Conservation (phyloP, 2,329 filamentous ascomycete genomes). For the Seiridium unicorne region DNA sequence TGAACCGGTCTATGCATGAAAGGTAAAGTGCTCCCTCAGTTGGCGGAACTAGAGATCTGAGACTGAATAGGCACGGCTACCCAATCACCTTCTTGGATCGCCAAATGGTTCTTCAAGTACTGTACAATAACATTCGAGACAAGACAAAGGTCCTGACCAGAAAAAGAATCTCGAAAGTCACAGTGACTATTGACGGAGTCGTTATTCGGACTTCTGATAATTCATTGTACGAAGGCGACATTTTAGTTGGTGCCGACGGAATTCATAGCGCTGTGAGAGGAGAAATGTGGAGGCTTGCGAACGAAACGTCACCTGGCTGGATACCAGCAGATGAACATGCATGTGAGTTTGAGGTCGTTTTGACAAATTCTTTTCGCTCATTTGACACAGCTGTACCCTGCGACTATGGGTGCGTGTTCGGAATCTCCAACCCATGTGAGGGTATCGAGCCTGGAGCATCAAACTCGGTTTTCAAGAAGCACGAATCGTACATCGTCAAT, state of each 20-base stretch:
- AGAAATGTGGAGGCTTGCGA: conserved; percentile 6
- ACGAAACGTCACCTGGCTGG: not conserved
- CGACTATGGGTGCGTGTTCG: not conserved
- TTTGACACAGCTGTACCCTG: not conserved
- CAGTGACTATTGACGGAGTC: conserved; percentile 9
- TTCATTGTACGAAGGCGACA: conserved; percentile 6
- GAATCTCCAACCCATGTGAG: not conserved
- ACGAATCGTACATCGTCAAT: not conserved
- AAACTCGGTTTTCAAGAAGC: not conserved
- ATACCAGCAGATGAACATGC: not conserved
- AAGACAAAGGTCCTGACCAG: conserved; percentile 25
- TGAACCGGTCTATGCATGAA: conserved; percentile 1
- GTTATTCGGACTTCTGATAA: conserved; percentile 7
- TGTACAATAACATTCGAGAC: conserved; percentile 16
- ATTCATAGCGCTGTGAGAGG: conserved; percentile 11
- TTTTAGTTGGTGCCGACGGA: conserved; percentile 17
- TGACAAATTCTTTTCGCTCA: not conserved
- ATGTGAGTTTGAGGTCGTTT: not conserved
- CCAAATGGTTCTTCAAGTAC: conserved; percentile 15
- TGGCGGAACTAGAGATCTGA: not conserved
- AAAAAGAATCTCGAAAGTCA: conserved; percentile 13
- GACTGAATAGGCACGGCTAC: conserved; percentile 10
- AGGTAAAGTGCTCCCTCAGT: conserved; percentile 9
- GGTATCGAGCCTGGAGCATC: not conserved
- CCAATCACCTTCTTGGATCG: conserved; percentile 16